phyloP scores from a whole-genome alignment of 768 basidiomycete species.

The Tulasnella sp. region DNA sequence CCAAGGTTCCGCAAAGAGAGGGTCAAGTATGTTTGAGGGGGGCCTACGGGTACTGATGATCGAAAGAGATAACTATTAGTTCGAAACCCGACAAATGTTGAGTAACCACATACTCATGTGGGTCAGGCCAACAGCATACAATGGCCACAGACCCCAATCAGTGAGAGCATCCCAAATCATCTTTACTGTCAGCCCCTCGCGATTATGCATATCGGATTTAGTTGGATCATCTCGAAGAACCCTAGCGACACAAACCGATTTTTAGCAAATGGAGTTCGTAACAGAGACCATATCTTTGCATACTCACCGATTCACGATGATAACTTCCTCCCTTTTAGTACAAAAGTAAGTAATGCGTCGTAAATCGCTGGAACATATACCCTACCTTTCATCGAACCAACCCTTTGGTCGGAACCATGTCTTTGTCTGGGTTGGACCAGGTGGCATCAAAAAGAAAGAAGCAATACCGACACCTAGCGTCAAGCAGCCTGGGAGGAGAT shows the following conservation, averaged over 20 bases:
- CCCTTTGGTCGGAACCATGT: slow-evolving; percentile 46
- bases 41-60: slow-evolving; percentile 47
- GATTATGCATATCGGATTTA: slow-evolving; percentile 59
- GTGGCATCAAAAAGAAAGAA: slow-evolving; percentile 46
- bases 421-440: slow-evolving; percentile 52
- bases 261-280: slow-evolving; percentile 11
- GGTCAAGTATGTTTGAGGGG: slow-evolving; percentile 51
- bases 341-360: too few relatives aligned
- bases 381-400: slow-evolving; percentile 59
- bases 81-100: not conserved
- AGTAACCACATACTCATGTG: slow-evolving; percentile 35
- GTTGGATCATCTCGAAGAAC: slow-evolving; percentile 53
- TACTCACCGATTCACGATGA: slow-evolving; percentile 48
- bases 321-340: too few relatives aligned
- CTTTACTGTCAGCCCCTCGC: slow-evolving; percentile 40
- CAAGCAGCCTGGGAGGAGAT: too few relatives aligned
- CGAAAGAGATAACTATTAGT: slow-evolving; percentile 19
- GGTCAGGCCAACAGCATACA: slow-evolving; percentile 44
- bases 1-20: slow-evolving; percentile 48
- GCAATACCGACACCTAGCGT: slow-evolving; percentile 39
- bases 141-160: slow-evolving; percentile 54
- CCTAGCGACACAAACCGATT: slow-evolving; percentile 20
- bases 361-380: too few relatives aligned
- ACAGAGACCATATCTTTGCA: slow-evolving; percentile 22
- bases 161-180: slow-evolving; percentile 40